phyloP scores from a whole-genome alignment of 768 basidiomycete genomes.

The Obba rivulosa region DNA sequence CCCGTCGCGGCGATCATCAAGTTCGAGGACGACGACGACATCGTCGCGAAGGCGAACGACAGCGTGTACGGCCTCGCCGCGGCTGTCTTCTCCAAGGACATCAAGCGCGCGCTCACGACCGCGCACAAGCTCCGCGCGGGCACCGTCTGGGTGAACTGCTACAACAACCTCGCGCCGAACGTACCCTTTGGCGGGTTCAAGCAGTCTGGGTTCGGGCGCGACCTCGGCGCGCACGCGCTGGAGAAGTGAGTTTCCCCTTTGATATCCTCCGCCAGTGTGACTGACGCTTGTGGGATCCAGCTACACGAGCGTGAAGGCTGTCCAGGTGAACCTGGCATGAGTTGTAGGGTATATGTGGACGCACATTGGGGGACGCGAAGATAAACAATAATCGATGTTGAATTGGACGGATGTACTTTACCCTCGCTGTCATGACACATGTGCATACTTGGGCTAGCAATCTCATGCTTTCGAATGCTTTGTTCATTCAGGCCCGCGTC shows the following conservation, averaged over 20 bases:
- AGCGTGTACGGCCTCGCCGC: conserved; percentile 44
- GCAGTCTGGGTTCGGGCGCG: conserved; percentile 76
- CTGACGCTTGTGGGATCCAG: conserved; percentile 22
- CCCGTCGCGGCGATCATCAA: conserved; percentile 74
- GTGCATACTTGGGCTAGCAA: too few relatives aligned
- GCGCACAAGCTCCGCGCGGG: conserved; percentile 40
- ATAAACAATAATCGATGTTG: too few relatives aligned
- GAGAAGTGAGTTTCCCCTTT: conserved; percentile 46
- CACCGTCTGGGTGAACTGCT: conserved; percentile 25
- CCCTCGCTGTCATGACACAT: too few relatives aligned
- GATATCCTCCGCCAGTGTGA: conserved; percentile 26
- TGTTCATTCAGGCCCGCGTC: too few relatives aligned
- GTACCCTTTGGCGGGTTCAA: conserved; percentile 86
- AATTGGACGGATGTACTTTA: too few relatives aligned
- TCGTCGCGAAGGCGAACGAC: conserved; percentile 38
- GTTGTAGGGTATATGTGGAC: too few relatives aligned
- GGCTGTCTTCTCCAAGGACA: conserved; percentile 42
- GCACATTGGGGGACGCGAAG: too few relatives aligned
- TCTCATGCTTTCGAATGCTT: too few relatives aligned
- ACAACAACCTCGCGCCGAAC: conserved; percentile 29
- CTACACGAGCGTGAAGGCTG: conserved; percentile 65
- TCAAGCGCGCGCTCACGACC: conserved; percentile 36
- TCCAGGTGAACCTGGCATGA: conserved; percentile 54
- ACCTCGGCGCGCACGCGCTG: conserved; percentile 75
- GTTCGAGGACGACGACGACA: conserved; percentile 47